phyloP scores from a whole-genome alignment of 129 eudicot species.

The Deinandra increscens region DNA sequence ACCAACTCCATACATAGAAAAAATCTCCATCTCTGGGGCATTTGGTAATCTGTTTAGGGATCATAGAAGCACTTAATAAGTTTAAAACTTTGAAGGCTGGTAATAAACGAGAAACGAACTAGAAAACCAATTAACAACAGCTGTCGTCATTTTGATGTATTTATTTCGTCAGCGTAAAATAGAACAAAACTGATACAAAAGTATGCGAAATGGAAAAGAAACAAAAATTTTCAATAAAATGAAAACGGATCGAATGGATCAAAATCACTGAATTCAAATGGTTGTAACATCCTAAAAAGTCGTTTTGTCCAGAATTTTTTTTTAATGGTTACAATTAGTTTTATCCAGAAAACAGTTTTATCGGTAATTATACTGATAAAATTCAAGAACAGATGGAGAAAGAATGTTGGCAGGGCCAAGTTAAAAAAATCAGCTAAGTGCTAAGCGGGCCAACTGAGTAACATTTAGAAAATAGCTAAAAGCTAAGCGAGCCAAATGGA shows the following conservation, averaged over 20 bases:
- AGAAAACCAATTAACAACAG: not conserved
- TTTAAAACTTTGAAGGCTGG: not conserved
- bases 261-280: not conserved
- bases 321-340: no score
- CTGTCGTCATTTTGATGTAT: not conserved
- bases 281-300: not conserved
- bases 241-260: not conserved
- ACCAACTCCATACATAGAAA: slow-evolving; percentile 87
- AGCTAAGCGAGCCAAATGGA: not conserved
- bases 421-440: not conserved
- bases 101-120: not conserved
- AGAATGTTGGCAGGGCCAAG: not conserved
- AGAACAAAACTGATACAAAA: not conserved
- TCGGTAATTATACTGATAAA: not conserved
- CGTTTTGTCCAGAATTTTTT: not conserved
- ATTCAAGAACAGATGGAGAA: not conserved
- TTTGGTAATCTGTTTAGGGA: slow-evolving; percentile 65
- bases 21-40: slow-evolving; percentile 84
- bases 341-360: no score
- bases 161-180: not conserved
- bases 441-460: not conserved
- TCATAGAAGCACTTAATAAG: not conserved
- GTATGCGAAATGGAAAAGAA: not conserved
- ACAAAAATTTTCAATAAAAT: not conserved
- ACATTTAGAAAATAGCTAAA: not conserved